These are phyloP conservation scores for Candida vartiovaarae DNA, from an alignment of 805 yeast species.

Conservation along the genomic window DNA sequence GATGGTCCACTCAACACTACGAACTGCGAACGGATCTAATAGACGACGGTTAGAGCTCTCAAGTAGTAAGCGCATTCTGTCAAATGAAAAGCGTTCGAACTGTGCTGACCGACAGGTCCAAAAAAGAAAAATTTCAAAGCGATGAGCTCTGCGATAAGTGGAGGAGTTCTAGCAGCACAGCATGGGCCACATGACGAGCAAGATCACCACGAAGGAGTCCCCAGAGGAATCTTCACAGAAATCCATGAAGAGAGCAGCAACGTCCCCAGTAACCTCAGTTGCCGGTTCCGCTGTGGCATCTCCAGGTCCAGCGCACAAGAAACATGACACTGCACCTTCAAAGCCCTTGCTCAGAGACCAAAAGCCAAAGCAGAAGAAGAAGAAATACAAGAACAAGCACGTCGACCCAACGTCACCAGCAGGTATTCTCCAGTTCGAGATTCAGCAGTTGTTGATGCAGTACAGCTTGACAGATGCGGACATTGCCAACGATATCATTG, in stretches of 20 bases:
- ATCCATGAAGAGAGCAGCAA: neutral
- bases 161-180: neutral
- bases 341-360: neutral
- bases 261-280: conserved; percentile 5
- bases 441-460: conserved; percentile 46
- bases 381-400: conserved; percentile 54
- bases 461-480: conserved; percentile 36
- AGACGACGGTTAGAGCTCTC: too few species aligned
- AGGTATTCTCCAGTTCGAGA: conserved; percentile 74
- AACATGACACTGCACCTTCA: conserved; percentile 1
- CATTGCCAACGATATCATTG: conserved; percentile 58
- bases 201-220: too few species aligned
- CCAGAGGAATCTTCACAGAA: too few species aligned
- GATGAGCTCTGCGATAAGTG: conserved; percentile 5
- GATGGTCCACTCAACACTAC: neutral
- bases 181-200: too few species aligned
- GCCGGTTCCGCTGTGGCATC: neutral
- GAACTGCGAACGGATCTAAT: neutral
- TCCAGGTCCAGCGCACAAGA: conserved; percentile 1
- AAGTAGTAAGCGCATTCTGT: too few species aligned
- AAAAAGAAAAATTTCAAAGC: conserved; percentile 2
- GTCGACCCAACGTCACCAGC: conserved; percentile 73
- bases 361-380: conserved; percentile 20
- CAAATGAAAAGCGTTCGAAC: too few species aligned
- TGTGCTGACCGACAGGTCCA: neutral